Conservation (phyloP, 2,329 filamentous ascomycete genomes). For the Xylariaceae sp. region DNA sequence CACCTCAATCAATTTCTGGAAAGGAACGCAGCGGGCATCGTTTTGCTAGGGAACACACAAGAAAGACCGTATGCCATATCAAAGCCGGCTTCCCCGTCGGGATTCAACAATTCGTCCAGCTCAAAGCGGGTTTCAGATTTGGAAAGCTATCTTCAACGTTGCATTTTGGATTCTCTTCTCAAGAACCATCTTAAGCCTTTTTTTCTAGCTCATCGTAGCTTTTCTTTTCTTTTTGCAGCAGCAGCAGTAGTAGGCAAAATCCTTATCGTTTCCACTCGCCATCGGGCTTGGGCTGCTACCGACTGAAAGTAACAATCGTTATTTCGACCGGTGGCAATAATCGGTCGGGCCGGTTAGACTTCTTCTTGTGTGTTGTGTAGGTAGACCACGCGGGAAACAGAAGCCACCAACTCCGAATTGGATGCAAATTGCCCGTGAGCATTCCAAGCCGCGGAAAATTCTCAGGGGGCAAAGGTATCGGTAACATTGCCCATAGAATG, state of each 20-base stretch:
- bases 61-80: slow-evolving; percentile 1
- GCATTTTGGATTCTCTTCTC: slow-evolving; percentile 21
- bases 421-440: slow-evolving; percentile 21
- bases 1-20: slow-evolving; percentile 2
- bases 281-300: slow-evolving; percentile 21
- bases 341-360: slow-evolving; percentile 23
- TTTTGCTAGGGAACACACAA: slow-evolving; percentile 1
- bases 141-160: slow-evolving; percentile 31
- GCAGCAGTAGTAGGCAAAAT: slow-evolving; percentile 25
- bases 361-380: slow-evolving; percentile 17
- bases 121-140: slow-evolving; percentile 28
- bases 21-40: neutral
- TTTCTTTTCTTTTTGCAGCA: neutral
- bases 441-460: slow-evolving; percentile 1
- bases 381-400: slow-evolving; percentile 13
- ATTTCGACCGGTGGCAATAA: slow-evolving; percentile 24
- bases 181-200: slow-evolving; percentile 22
- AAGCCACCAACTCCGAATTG: slow-evolving; percentile 22
- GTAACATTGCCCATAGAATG: slow-evolving; percentile 14
- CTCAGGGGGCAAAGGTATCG: slow-evolving; percentile 4
- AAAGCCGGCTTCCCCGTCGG: slow-evolving; percentile 3
- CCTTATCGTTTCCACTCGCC: slow-evolving; percentile 18
- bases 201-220: slow-evolving; percentile 20
- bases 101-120: slow-evolving; percentile 16
- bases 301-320: slow-evolving; percentile 20